Conservation (phyloP, 495 filamentous ascomycete genomes). For the Podospora pseudocomata region DNA sequence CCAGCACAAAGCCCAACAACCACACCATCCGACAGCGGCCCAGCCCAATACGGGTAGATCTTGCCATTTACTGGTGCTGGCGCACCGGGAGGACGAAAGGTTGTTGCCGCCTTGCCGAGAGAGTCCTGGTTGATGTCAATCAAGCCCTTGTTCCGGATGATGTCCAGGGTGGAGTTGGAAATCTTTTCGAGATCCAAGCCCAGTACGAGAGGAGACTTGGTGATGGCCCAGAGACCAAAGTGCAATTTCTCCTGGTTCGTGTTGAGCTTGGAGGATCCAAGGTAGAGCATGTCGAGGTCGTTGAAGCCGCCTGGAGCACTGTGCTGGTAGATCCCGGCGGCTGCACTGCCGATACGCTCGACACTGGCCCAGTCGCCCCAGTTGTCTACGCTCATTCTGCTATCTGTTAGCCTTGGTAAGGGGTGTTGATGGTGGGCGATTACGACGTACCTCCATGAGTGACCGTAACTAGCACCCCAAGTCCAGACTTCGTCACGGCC, state of each 20-base stretch:
- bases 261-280: slow-evolving; percentile 31
- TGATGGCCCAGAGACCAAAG: slow-evolving; percentile 56
- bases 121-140: slow-evolving; percentile 54
- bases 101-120: slow-evolving; percentile 53
- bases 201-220: slow-evolving; percentile 53
- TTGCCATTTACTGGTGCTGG: slow-evolving; percentile 61
- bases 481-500: slow-evolving; percentile 35
- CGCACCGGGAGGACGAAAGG: slow-evolving; percentile 55
- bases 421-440: too few species aligned
- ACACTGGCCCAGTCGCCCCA: slow-evolving; percentile 50
- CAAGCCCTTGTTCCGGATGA: slow-evolving; percentile 49
- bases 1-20: slow-evolving; percentile 55
- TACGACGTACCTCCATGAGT: slow-evolving; percentile 44
- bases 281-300: slow-evolving; percentile 53
- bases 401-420: neutral
- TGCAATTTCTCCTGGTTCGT: slow-evolving; percentile 48
- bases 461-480: slow-evolving; percentile 55
- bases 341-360: slow-evolving; percentile 49
- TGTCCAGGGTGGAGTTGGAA: slow-evolving; percentile 38
- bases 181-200: slow-evolving; percentile 50
- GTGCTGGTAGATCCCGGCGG: slow-evolving; percentile 40
- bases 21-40: slow-evolving; percentile 40
- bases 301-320: slow-evolving; percentile 46
- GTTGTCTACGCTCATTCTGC: slow-evolving; percentile 52
- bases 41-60: slow-evolving; percentile 34